phyloP scores from a whole-genome alignment of 1,284 basidiomycete species.

The Apiotrichum mycotoxinovorans region DNA sequence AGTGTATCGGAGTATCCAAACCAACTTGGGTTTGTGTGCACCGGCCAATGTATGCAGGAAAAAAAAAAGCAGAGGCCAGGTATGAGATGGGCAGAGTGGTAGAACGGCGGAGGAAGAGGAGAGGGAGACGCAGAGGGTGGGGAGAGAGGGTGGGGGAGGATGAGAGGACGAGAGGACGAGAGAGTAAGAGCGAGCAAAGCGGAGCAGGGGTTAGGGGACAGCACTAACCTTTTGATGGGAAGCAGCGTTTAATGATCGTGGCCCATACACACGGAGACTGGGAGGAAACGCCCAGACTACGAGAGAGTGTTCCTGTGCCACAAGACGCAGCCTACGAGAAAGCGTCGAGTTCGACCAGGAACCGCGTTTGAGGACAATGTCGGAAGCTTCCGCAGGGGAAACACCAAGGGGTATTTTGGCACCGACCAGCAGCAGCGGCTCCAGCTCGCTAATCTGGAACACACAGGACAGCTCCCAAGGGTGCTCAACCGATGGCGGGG shows the following conservation, averaged over 20 bases:
- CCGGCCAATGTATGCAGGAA: too few species aligned
- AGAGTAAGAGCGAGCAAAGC: background rate
- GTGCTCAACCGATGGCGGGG: background rate
- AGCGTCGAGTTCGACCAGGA: background rate
- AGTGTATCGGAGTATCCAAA: too few species aligned
- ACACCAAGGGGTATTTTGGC: background rate
- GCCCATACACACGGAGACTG: background rate
- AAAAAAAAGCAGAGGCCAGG: too few species aligned
- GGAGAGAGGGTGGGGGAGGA: background rate
- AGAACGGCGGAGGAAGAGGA: too few species aligned
- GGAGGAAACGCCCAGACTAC: too few species aligned
- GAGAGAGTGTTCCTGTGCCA: background rate
- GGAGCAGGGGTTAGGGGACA: background rate
- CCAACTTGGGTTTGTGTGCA: too few species aligned
- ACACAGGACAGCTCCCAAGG: too few species aligned
- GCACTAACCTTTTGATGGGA: background rate
- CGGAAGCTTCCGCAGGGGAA: conserved; percentile 3
- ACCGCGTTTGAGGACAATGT: conserved; percentile 1
- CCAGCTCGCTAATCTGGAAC: background rate
- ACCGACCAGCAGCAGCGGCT: background rate
- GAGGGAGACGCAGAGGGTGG: too few species aligned
- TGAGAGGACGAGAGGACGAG: background rate
- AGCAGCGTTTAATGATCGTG: background rate
- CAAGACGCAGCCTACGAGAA: background rate
- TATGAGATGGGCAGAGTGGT: too few species aligned